Evolutionary conservation across 176 grass and related monocot genomes (phyloP).

Genomic region (Musa beccarii): DNA sequence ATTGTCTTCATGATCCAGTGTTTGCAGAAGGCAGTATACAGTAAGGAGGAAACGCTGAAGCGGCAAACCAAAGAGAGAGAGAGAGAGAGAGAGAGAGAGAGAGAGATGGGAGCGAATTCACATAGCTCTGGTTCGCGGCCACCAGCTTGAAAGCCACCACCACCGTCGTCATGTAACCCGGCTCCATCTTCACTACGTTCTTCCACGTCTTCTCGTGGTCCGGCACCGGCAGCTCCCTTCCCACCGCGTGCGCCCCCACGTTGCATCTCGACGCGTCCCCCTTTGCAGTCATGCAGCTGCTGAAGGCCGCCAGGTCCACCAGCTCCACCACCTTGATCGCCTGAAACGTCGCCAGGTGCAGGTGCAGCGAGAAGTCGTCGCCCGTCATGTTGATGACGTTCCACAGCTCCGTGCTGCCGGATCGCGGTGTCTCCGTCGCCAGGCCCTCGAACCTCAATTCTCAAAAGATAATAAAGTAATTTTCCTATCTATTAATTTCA

Average conservation of each 20-base stretch:
- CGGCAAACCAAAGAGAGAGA: no score
- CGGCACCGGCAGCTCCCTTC: constrained; percentile 3
- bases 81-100: no score
- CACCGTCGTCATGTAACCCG: constrained; percentile 26
- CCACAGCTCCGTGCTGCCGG: constrained; percentile 11
- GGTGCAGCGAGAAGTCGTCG: background rate
- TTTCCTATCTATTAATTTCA: no score
- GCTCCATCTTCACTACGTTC: constrained; percentile 32
- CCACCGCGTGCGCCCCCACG: constrained; percentile 14
- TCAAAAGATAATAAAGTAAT: no score
- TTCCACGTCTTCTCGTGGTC: constrained; percentile 33
- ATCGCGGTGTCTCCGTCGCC: background rate
- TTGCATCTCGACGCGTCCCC: constrained; percentile 20
- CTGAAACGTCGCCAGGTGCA: background rate
- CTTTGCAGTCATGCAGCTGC: constrained; percentile 10
- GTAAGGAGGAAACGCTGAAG: no score
- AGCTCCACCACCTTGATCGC: background rate
- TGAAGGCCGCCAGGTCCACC: background rate
- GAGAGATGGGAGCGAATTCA: no score
- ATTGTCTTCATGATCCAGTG: constrained; percentile 31
- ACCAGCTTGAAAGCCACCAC: constrained; percentile 26
- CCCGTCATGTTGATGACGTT: background rate
- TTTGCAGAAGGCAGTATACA: constrained; percentile 7
- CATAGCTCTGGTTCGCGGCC: constrained; percentile 3
- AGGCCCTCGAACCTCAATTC: no score